Base-by-base conservation (phyloP, 768 basidiomycete species). In the Podaxis sp. region DNA sequence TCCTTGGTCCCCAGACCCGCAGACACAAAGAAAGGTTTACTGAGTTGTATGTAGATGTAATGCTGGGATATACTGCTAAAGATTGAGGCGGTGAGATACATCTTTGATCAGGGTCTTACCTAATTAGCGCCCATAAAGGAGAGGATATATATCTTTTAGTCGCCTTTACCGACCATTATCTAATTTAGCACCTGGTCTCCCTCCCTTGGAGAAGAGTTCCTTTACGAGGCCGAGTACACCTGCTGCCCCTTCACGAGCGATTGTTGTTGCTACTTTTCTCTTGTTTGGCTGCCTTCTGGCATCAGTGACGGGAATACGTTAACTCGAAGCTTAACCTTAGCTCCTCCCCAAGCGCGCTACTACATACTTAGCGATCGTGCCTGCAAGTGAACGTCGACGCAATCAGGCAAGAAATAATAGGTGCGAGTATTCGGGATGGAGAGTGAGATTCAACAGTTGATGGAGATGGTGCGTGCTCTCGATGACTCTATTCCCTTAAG, bases 381-480 rank as follows among this genome's bases (percentile, higher is more conserved):
- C n/a, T 46, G n/a, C 44, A 46, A 46, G n/a, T 46, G 15, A 17
- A 8, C 58, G 49, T 17, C 17, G 11, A 58, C n/a, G 12, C 28
- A 11, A 38, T 48, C 13, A 20, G 11, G 20, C 20, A 48, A 48
- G 44, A 30, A 17, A 22, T 44, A 17, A 22, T 33, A 51, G 8
- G 7, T 38, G 66, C 66, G 24, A 61, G 53, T 58, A 44, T 49
- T 49, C 48, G 63, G 58, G 53, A 74, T 85, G 85, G 79, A 85
- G 52, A 76, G 71, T 65, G 79, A 85, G 67, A 73, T 87, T 4
- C 74, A 78, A 62, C 88, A 90, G 67, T 79, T 91, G n/a, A 79
- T 88, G 36, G 77, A 80, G 69, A 77, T 80, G 76, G 79, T 79
- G 51, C 44, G 73, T 65, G 37, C 52, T 51, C 22, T 41, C 46